These are phyloP conservation scores for Ogataea methanolica DNA, from an alignment of 805 yeast species.

Conservation along the genomic window DNA sequence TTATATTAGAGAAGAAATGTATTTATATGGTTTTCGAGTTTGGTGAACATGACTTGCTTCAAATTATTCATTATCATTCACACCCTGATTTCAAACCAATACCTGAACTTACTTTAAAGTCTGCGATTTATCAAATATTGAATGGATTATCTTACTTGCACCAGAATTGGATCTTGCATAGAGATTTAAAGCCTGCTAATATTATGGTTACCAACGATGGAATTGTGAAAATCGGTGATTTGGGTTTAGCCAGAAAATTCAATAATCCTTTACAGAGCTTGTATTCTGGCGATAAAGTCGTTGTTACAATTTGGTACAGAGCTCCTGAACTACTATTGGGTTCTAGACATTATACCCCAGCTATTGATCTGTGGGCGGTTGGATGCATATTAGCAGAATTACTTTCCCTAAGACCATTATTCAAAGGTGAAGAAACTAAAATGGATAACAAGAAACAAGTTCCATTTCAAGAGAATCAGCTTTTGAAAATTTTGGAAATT, in stretches of 20 bases:
- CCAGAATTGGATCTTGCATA: slow-evolving; percentile 92
- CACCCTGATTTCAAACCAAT: slow-evolving; percentile 81
- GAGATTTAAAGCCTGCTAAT: slow-evolving; percentile 96
- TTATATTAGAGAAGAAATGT: slow-evolving; percentile 79
- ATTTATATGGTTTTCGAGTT: slow-evolving; percentile 94
- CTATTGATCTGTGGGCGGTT: slow-evolving; percentile 92
- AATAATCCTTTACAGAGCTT: slow-evolving; percentile 81
- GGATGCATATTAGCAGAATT: slow-evolving; percentile 94
- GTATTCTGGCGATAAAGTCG: slow-evolving; percentile 91
- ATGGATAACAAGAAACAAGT: slow-evolving; percentile 90
- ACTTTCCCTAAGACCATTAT: slow-evolving; percentile 82
- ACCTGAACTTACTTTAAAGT: slow-evolving; percentile 73
- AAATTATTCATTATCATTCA: slow-evolving; percentile 89
- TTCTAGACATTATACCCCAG: slow-evolving; percentile 87
- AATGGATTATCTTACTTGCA: slow-evolving; percentile 90
- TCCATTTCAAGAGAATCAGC: slow-evolving; percentile 91
- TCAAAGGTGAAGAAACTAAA: slow-evolving; percentile 97
- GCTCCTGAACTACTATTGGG: slow-evolving; percentile 92
- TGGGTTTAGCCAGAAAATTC: slow-evolving; percentile 86
- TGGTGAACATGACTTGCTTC: slow-evolving; percentile 93
- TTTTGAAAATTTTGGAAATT: slow-evolving; percentile 87
- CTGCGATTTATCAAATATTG: slow-evolving; percentile 86
- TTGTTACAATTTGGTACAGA: slow-evolving; percentile 95
- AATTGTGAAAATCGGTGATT: slow-evolving; percentile 91
- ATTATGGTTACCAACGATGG: slow-evolving; percentile 92